Base-by-base conservation (phyloP, 139 green algal genomes). In the Auxenochlorella pyrenoidosa region DNA sequence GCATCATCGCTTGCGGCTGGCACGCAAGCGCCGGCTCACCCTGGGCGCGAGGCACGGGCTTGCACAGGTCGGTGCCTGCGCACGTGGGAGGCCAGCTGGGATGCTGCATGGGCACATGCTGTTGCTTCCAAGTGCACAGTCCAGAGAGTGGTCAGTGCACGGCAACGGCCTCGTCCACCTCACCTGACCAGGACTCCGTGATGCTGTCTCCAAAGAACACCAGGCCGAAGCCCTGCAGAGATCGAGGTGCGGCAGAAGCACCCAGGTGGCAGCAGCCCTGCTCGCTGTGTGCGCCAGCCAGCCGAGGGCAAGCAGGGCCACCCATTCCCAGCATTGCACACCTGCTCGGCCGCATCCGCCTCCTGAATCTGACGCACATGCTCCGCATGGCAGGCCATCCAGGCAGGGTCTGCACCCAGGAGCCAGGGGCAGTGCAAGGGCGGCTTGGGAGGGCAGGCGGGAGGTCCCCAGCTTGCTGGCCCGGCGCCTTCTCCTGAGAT, bases 191-290 rank as follows among this genome's bases (percentile, higher is more conserved):
- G 24, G 75, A 59, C 72, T 94, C 91, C 13, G 83, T 93, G 75
- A 94, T 94, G 10, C 83, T 90, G 78, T 91, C 88, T 10, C 88
- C 88, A 26, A 83, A 91, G 21, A 90, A 89, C 12, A 89, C 1
- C 10, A 91, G 34, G 26, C 40, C 68, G 34, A 54, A 87, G 3
- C 82, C 82, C 44, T 87, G 66, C 44, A 63, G 79, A 36, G 38
- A 3, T n/a, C 47, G 47, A 16, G 75, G 4, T 10, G 19, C 30
- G 16, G 44, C 13, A 30, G 18, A 19, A 47, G 36, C 36, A 78
- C 2, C 36, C 3, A 16, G 43, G 34, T 24, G 18, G 40, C 10
- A 36, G n/a, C 21, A 34, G 38, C 3, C 40, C 51, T 36, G 78
- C 78, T 38, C 24, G 5, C 59, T 68, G 60, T 26, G 22, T 63